Base-by-base conservation (phyloP, 768 basidiomycete species). In the Trametes elegans region DNA sequence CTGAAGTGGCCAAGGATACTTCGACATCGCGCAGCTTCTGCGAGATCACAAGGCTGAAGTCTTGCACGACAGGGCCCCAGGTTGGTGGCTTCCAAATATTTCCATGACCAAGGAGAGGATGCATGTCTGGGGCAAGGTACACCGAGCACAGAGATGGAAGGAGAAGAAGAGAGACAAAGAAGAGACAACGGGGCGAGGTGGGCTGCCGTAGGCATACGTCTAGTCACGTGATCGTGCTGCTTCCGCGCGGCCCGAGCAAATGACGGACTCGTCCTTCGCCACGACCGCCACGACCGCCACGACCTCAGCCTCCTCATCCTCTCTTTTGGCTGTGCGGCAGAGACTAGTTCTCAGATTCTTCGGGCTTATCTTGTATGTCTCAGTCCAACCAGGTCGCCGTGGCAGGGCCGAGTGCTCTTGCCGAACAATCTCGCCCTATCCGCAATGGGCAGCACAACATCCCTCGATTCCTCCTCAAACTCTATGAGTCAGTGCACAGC, bases 391-490 rank as follows among this genome's bases (percentile, higher is more conserved):
- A 84, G 60, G 76, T 84, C 53, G 77, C 83, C 3, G 70, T 85
- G 7, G 69, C 82, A 0, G 74, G 84, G 47, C 67, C 74, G 21
- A 71, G 29, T 68, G 46, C 59, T 24, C 32, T 76, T 23, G 63
- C 70, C 16, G 59, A 72, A 26, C 67, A 74, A 23, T 68, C 74
- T 18, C 71, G 71, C 52, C 59, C 78, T 31, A 77, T 69, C 69
- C 76, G 68, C 65, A 71, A 72, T 14, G 73, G 74, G 11, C 72
- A 74, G 56, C 75, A 76, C 47, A 68, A 77, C 24, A 80, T 88
- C 1, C 93, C 94, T 3, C 88, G 88, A 0, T 97, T 97, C 66
- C 78, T 97, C 11, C 91, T 94, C 71, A 98, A 98, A 70, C 80
- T 98, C 24, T 95, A 87, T 71, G 88, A 88, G 93, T 95, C 48